Conservation (phyloP, 352 stramenopile species). For the Globisporangium perplexum region DNA sequence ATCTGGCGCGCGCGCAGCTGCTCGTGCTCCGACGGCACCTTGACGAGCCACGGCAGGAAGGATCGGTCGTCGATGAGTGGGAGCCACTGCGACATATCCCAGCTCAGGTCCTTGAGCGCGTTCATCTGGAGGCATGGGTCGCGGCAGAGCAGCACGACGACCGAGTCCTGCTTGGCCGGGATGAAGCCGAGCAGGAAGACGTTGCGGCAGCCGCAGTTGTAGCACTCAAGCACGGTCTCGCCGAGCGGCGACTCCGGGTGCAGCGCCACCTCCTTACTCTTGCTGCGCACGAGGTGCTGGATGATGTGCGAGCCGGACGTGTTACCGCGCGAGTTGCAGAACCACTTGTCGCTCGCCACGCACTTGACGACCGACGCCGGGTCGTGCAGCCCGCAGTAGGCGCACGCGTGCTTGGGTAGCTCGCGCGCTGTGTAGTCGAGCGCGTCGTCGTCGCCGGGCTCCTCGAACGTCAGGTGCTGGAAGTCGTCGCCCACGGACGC, state of each 20-base stretch:
- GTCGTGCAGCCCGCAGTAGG: constrained; percentile 98
- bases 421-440: constrained; percentile 65
- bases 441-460: constrained; percentile 60
- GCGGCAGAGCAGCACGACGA: constrained; percentile 97
- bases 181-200: constrained; percentile 99
- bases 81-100: constrained; percentile 98
- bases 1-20: constrained; percentile 93
- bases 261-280: constrained; percentile 86
- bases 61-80: constrained; percentile 96
- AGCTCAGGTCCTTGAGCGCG: constrained; percentile 98
- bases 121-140: constrained; percentile 96
- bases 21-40: constrained; percentile 89
- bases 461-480: constrained; percentile 62
- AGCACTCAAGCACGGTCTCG: constrained; percentile 98
- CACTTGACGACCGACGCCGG: constrained; percentile 95
- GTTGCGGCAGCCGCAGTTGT: constrained; percentile 99
- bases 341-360: constrained; percentile 96
- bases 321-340: constrained; percentile 97
- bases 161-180: constrained; percentile 92
- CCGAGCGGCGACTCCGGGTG: constrained; percentile 96
- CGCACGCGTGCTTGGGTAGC: constrained; percentile 90
- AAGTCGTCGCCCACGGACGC: constrained; percentile 40
- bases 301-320: constrained; percentile 96
- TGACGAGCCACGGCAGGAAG: constrained; percentile 97
- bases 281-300: constrained; percentile 96